A percentile compares a stretch with the other conserved stretches of the same genome.
Evolutionary conservation across 2,329 filamentous ascomycete species (phyloP).

Genomic region (Fusarium penzigii): DNA sequence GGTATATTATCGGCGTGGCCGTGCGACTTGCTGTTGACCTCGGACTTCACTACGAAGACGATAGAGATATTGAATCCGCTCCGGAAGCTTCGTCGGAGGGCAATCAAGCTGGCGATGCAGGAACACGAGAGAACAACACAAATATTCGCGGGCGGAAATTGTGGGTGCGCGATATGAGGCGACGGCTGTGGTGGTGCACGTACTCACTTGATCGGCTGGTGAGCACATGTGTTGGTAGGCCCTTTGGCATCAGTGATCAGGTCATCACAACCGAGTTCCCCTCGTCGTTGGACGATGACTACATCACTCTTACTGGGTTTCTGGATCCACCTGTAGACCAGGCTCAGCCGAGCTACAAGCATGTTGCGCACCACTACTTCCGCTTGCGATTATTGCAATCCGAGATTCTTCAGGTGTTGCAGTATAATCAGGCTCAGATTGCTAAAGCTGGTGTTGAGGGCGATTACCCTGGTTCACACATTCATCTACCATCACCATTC

Average conservation of each 20-base stretch:
- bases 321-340: conserved; percentile 57
- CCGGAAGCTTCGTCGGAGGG: conserved; percentile 40
- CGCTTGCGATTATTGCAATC: conserved; percentile 86
- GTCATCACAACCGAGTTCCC: conserved; percentile 96
- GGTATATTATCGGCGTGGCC: conserved; percentile 92
- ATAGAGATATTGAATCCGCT: conserved; percentile 63
- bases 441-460: conserved; percentile 68
- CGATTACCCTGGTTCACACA: conserved; percentile 73
- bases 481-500: conserved; percentile 80
- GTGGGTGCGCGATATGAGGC: conserved; percentile 82
- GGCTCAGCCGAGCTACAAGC: conserved; percentile 78
- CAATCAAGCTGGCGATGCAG: conserved; percentile 38
- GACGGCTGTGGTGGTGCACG: conserved; percentile 94
- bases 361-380: conserved; percentile 90
- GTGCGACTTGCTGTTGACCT: conserved; percentile 88
- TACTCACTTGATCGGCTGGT: conserved; percentile 95
- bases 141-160: conserved; percentile 68
- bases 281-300: conserved; percentile 82
- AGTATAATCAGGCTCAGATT: conserved; percentile 85
- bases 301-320: conserved; percentile 81
- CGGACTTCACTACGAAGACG: conserved; percentile 90
- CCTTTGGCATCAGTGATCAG: conserved; percentile 94
- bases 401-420: conserved; percentile 90
- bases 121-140: conserved; percentile 35
- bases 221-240: conserved; percentile 88